phyloP scores from a whole-genome alignment of 75 land plant genomes.

The Isoetes taiwanensis region DNA sequence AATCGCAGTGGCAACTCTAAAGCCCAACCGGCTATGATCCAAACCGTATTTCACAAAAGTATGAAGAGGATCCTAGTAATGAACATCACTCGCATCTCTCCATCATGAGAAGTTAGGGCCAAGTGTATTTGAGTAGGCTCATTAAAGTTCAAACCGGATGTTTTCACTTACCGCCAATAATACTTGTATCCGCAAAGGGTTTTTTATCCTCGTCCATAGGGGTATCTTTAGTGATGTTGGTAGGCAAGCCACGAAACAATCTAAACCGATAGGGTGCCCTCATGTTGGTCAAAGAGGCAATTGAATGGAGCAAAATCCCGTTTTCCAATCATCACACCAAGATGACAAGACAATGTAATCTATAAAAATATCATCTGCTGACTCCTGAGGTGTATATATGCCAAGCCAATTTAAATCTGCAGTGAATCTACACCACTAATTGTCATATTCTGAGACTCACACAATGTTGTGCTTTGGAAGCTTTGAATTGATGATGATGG shows the following conservation, averaged over 20 bases:
- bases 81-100: conserved; percentile 76
- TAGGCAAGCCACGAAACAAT: conserved; percentile 47
- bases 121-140: conserved; percentile 76
- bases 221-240: conserved; percentile 20
- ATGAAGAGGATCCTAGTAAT: conserved; percentile 36
- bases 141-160: conserved; percentile 28
- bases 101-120: conserved; percentile 37
- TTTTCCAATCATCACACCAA: conserved; percentile 29
- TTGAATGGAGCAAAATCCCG: conserved; percentile 37
- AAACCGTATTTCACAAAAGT: conserved; percentile 40
- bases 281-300: conserved; percentile 54
- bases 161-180: conserved; percentile 33
- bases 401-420: conserved; percentile 72
- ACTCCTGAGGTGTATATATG: conserved; percentile 66
- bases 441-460: too few species aligned
- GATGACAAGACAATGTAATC: conserved; percentile 64
- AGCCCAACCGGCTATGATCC: conserved; percentile 8
- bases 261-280: conserved; percentile 55
- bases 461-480: too few species aligned
- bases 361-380: conserved; percentile 42
- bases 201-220: conserved; percentile 48
- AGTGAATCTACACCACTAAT: too few species aligned
- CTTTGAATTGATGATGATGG: too few species aligned
- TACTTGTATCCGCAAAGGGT: conserved; percentile 55
- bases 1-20: conserved; percentile 21